Evolutionary conservation across 306 rosid genomes (phyloP).

Genomic region (Dryas alaskensis): DNA sequence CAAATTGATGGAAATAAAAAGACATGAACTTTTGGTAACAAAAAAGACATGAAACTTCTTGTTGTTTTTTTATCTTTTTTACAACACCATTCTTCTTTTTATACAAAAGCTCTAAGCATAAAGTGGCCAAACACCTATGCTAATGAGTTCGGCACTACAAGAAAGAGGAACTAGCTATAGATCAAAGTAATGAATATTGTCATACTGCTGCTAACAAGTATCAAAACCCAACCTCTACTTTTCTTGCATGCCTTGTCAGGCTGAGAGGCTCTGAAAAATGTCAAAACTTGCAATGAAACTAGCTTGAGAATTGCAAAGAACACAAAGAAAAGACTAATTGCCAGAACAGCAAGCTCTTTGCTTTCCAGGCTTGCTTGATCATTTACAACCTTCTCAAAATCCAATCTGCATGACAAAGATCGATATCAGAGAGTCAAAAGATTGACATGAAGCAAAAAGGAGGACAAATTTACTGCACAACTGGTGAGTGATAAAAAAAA

Average conservation of each 20-base stretch:
- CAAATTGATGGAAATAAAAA: no score
- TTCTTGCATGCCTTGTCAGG: constrained; percentile 37
- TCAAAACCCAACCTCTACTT: constrained; percentile 62
- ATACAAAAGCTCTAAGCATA: not conserved
- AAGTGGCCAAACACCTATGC: not conserved
- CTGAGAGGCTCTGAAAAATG: constrained; percentile 35
- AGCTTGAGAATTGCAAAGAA: constrained; percentile 61
- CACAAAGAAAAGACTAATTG: constrained; percentile 56
- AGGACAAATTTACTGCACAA: not conserved
- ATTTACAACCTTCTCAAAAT: constrained; percentile 46
- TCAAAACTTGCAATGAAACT: constrained; percentile 36
- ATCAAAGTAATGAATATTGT: constrained; percentile 53
- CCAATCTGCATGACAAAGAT: constrained; percentile 43
- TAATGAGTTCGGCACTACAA: not conserved
- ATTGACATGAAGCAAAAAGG: not conserved
- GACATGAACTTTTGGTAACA: no score
- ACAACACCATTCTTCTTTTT: constrained; percentile 10
- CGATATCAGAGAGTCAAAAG: not conserved
- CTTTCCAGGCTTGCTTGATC: constrained; percentile 59
- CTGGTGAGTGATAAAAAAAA: no score
- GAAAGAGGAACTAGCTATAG: constrained; percentile 36
- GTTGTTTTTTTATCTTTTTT: not conserved
- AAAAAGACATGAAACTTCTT: not conserved
- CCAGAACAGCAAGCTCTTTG: constrained; percentile 67
- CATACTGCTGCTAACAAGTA: constrained; percentile 60